A percentile compares a stretch with the other conserved stretches of the same genome.
Evolutionary conservation across 2,329 filamentous ascomycete species (phyloP).

Genomic region (Pseudocercospora fijiensis): DNA sequence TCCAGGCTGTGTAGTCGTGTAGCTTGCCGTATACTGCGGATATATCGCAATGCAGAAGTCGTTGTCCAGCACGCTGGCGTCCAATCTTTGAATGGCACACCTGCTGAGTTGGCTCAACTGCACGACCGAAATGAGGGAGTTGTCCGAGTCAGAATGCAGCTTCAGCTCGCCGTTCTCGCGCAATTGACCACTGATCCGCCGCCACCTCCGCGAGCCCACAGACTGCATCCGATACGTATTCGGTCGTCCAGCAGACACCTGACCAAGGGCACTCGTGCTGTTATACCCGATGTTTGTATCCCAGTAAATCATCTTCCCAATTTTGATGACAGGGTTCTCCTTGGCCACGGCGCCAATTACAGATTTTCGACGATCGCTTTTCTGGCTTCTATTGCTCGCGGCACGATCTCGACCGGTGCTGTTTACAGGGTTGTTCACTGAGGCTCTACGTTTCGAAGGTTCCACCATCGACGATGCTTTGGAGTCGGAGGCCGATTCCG

Average conservation of each 20-base stretch:
- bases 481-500: slow-evolving; percentile 23
- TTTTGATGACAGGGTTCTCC: slow-evolving; percentile 86
- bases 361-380: slow-evolving; percentile 46
- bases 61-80: slow-evolving; percentile 85
- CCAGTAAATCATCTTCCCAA: slow-evolving; percentile 71
- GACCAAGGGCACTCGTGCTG: slow-evolving; percentile 38
- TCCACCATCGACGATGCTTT: slow-evolving; percentile 21
- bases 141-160: slow-evolving; percentile 81
- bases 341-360: slow-evolving; percentile 55
- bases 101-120: slow-evolving; percentile 86
- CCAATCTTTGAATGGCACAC: slow-evolving; percentile 84
- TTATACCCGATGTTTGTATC: slow-evolving; percentile 63
- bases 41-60: slow-evolving; percentile 95
- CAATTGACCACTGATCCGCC: slow-evolving; percentile 84
- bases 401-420: slow-evolving; percentile 29
- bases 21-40: slow-evolving; percentile 79
- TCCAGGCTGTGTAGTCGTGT: slow-evolving; percentile 63
- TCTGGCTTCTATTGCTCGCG: slow-evolving; percentile 29
- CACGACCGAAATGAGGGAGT: slow-evolving; percentile 74
- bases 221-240: slow-evolving; percentile 58
- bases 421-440: slow-evolving; percentile 25
- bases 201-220: slow-evolving; percentile 68
- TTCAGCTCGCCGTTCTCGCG: slow-evolving; percentile 95
- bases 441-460: slow-evolving; percentile 24
- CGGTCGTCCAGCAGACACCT: slow-evolving; percentile 39